A percentile compares a stretch with the other conserved stretches of the same genome.
phyloP scores from a whole-genome alignment of 169 alveolate genomes.

The Perkinsus marinus region DNA sequence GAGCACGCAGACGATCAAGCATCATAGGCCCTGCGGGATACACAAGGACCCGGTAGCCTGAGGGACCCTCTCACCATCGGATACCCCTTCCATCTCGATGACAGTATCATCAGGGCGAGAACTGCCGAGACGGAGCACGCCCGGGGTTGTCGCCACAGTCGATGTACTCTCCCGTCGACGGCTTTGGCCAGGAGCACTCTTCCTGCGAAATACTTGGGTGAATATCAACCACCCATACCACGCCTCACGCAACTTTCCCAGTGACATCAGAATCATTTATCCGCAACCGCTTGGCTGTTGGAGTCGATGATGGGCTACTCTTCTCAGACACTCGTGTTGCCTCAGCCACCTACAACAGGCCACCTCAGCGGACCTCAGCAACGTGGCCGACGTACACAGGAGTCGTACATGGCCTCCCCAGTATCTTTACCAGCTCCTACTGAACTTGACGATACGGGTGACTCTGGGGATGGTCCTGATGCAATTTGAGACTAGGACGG shows the following conservation, averaged over 20 bases:
- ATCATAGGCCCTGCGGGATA: neutral
- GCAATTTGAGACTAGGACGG: neutral
- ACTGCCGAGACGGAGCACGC: neutral
- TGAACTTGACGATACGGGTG: neutral
- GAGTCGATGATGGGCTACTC: neutral
- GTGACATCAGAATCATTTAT: neutral
- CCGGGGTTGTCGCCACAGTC: neutral
- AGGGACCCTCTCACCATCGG: neutral
- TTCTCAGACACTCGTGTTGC: neutral
- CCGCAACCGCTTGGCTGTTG: neutral
- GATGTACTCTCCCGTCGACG: neutral
- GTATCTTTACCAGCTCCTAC: neutral
- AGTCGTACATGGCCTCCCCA: neutral
- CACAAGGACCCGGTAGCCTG: too few species aligned
- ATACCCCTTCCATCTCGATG: neutral
- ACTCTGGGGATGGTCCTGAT: neutral
- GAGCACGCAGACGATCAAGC: neutral
- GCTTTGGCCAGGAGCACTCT: neutral
- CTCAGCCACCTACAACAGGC: neutral
- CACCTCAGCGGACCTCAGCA: too few species aligned
- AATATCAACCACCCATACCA: too few species aligned
- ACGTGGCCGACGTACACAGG: neutral
- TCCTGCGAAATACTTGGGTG: neutral
- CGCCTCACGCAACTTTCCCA: neutral
- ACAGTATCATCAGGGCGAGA: neutral